A percentile compares a stretch with the other conserved stretches of the same genome.
These are phyloP conservation scores for Sporothrix pseudoabietina DNA, from an alignment of 2,329 filamentous ascomycete species.

Conservation along the genomic window DNA sequence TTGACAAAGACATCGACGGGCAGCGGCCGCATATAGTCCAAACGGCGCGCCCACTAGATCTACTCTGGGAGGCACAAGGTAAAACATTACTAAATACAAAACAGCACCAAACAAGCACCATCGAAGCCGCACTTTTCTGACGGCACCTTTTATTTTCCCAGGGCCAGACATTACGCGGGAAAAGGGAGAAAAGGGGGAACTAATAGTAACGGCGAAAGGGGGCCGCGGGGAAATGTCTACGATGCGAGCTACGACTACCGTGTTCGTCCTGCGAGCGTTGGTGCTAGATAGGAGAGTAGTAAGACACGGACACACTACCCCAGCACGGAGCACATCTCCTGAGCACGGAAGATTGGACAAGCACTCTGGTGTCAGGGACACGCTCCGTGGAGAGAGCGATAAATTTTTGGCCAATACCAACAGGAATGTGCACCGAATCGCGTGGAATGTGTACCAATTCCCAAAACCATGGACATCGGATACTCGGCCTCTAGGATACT, in stretches of 20 bases:
- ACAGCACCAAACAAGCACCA: neutral
- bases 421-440: neutral
- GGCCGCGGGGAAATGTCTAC: neutral
- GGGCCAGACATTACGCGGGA: neutral
- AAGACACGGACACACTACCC: neutral
- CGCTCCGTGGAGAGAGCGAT: neutral
- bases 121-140: neutral
- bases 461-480: too few species aligned
- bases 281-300: neutral
- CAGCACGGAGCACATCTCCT: constrained; percentile 8
- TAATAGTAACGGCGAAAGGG: neutral
- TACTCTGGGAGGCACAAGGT: neutral
- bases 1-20: neutral
- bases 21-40: constrained; percentile 8
- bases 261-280: neutral
- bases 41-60: constrained; percentile 1
- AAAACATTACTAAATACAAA: constrained; percentile 21
- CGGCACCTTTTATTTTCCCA: neutral
- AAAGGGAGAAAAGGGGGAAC: neutral
- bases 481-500: neutral
- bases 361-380: neutral
- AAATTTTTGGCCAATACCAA: neutral
- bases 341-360: neutral
- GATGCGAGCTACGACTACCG: neutral
- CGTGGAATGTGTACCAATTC: neutral